phyloP scores from a whole-genome alignment of 495 filamentous ascomycete species.

The Trypethelium eluteriae region DNA sequence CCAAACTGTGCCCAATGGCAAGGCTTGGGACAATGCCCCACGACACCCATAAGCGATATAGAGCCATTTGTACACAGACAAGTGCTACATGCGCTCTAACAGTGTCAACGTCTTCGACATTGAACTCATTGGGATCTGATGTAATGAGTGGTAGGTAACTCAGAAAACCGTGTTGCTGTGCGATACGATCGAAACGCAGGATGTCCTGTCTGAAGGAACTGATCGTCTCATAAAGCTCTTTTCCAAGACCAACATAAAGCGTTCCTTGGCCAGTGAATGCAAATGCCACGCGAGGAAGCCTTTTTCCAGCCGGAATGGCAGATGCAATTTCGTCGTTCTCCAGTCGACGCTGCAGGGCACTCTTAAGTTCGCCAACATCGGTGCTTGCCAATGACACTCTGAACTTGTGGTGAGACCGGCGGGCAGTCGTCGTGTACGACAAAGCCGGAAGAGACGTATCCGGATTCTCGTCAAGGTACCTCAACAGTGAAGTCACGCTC shows the following conservation, averaged over 20 bases:
- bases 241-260: constrained; percentile 12
- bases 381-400: constrained; percentile 53
- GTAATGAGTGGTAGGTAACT: constrained; percentile 12
- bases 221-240: constrained; percentile 11
- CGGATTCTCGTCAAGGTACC: constrained; percentile 45
- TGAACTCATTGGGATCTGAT: neutral
- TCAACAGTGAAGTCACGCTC: constrained; percentile 27
- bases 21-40: constrained; percentile 33
- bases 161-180: constrained; percentile 15
- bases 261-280: constrained; percentile 24
- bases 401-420: constrained; percentile 74
- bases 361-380: constrained; percentile 34
- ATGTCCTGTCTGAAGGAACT: constrained; percentile 15
- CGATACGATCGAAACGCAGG: neutral
- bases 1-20: constrained; percentile 33
- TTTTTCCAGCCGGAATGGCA: neutral
- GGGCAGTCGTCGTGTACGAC: constrained; percentile 76
- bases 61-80: constrained; percentile 33
- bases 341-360: constrained; percentile 21
- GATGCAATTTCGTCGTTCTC: neutral
- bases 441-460: constrained; percentile 46
- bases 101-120: neutral
- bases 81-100: constrained; percentile 29
- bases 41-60: constrained; percentile 31
- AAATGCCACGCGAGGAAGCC: constrained; percentile 11